Percentiles rank a stretch among this genome's conserved stretches.
Evolutionary conservation across 257 asterid genomes (phyloP).

Genomic region (Galeopsis tetrahit): DNA sequence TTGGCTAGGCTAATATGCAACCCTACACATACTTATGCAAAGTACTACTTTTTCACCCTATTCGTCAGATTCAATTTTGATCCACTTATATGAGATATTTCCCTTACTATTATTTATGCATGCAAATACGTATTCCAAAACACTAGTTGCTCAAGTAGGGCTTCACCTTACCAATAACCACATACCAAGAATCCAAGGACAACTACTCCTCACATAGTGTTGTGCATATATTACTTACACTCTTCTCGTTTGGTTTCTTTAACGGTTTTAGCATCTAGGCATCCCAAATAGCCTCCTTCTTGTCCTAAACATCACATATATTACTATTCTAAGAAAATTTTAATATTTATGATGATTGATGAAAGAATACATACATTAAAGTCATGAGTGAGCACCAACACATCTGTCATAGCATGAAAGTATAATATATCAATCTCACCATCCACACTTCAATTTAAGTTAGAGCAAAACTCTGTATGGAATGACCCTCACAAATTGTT

Average conservation of each 20-base stretch:
- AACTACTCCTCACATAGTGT: background rate
- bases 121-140: background rate
- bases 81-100: conserved; percentile 15
- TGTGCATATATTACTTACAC: background rate
- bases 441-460: too few relatives aligned
- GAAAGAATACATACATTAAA: too few relatives aligned
- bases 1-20: conserved; percentile 18
- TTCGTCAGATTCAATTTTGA: conserved; percentile 13
- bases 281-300: conserved; percentile 19
- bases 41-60: background rate
- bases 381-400: too few relatives aligned
- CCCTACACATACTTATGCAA: conserved; percentile 25
- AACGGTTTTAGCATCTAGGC: conserved; percentile 26
- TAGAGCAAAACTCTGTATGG: too few relatives aligned
- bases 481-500: too few relatives aligned
- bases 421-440: too few relatives aligned
- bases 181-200: conserved; percentile 17
- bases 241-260: conserved; percentile 23
- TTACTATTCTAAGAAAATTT: too few relatives aligned
- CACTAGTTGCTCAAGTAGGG: conserved; percentile 13
- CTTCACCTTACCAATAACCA: conserved; percentile 1
- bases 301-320: background rate
- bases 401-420: too few relatives aligned
- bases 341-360: too few relatives aligned
- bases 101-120: background rate